Percentiles rank a stretch among this genome's conserved stretches.
These are phyloP conservation scores for Debaryomyces sp. DNA, from an alignment of 1,139 yeast species.

Conservation along the genomic window DNA sequence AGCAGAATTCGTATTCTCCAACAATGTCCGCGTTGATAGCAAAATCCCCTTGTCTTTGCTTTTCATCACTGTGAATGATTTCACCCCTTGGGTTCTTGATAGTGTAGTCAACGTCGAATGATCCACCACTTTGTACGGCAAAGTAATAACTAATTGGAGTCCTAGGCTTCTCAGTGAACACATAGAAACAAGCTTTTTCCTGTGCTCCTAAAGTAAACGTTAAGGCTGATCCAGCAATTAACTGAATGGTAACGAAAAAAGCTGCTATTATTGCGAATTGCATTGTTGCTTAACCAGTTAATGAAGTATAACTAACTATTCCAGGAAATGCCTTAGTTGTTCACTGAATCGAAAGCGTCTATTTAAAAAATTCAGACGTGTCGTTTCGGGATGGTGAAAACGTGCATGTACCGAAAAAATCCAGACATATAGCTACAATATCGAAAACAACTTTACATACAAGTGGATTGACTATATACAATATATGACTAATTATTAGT, in stretches of 20 bases:
- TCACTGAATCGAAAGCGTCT: background rate
- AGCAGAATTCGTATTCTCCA: slow-evolving; percentile 95
- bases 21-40: slow-evolving; percentile 63
- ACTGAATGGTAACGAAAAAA: slow-evolving; percentile 28
- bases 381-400: slow-evolving; percentile 7
- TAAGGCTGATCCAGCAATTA: slow-evolving; percentile 58
- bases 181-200: slow-evolving; percentile 76
- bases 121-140: slow-evolving; percentile 91
- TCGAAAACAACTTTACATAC: background rate
- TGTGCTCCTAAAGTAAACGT: slow-evolving; percentile 81
- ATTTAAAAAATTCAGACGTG: slow-evolving; percentile 10
- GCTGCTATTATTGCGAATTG: slow-evolving; percentile 19
- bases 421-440: background rate
- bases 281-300: slow-evolving; percentile 12
- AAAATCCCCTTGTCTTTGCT: slow-evolving; percentile 86
- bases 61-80: slow-evolving; percentile 58
- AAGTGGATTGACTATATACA: slow-evolving; percentile 15
- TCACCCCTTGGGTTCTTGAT: slow-evolving; percentile 70
- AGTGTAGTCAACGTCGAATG: slow-evolving; percentile 80
- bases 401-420: slow-evolving; percentile 1
- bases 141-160: slow-evolving; percentile 79
- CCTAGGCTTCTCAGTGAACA: slow-evolving; percentile 65
- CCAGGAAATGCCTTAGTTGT: background rate
- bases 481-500: background rate
- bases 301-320: background rate